phyloP scores from a whole-genome alignment of 2,329 filamentous ascomycete species.

The Penicillium sp. region DNA sequence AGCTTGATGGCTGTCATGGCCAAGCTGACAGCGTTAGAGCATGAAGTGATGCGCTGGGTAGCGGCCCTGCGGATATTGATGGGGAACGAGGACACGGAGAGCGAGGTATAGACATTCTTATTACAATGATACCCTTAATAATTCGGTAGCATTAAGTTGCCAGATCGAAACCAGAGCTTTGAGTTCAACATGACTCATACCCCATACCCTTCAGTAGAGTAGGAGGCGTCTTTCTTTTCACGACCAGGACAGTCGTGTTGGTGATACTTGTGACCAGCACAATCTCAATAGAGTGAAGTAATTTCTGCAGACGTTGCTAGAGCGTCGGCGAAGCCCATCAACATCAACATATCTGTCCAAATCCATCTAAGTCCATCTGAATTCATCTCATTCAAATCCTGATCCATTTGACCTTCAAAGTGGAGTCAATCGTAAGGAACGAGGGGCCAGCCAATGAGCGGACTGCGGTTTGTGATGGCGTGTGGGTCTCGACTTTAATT shows the following conservation, averaged over 20 bases:
- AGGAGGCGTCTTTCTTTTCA: not conserved
- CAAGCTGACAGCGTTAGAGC: constrained; percentile 75
- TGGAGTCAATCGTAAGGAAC: not conserved
- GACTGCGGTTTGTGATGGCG: constrained; percentile 24
- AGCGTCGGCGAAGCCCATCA: not conserved
- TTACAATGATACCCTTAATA: not conserved
- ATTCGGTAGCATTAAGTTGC: not conserved
- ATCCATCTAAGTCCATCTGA: not conserved
- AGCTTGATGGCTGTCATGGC: constrained; percentile 78
- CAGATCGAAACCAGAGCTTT: not conserved
- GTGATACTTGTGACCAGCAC: too few species aligned
- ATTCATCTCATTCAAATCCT: not conserved
- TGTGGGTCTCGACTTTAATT: constrained; percentile 28
- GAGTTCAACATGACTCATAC: not conserved
- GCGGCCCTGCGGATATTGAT: constrained; percentile 75
- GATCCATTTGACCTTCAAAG: not conserved
- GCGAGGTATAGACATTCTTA: constrained; percentile 22
- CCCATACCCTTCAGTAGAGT: not conserved
- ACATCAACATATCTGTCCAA: not conserved
- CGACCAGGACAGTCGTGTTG: too few species aligned
- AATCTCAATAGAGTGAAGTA: not conserved
- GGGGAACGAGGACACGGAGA: constrained; percentile 56
- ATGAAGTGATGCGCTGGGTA: constrained; percentile 67
- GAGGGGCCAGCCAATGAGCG: constrained; percentile 27
- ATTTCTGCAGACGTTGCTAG: not conserved